phyloP scores from a whole-genome alignment of 192 early-diverging fungal genomes.

The Anaeromyces robustus region DNA sequence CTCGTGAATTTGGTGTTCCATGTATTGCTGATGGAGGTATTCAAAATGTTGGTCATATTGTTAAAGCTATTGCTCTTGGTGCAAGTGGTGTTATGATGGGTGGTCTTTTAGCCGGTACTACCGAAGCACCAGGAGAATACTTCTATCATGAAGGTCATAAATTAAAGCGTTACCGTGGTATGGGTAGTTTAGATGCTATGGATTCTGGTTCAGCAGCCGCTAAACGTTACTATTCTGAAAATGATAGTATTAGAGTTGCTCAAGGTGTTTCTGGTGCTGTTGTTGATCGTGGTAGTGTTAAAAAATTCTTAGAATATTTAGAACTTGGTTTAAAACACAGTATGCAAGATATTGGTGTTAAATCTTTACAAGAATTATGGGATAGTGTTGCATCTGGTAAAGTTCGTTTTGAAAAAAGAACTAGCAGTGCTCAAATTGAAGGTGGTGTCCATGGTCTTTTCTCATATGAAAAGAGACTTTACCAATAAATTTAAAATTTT shows the following conservation, averaged over 20 bases:
- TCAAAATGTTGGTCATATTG: slow-evolving; percentile 90
- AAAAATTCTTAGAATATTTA: slow-evolving; percentile 84
- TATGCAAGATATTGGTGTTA: slow-evolving; percentile 90
- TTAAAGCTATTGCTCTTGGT: slow-evolving; percentile 87
- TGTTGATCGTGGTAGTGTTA: slow-evolving; percentile 91
- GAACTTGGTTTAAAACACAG: slow-evolving; percentile 89
- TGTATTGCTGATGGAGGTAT: slow-evolving; percentile 96
- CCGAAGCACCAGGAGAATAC: slow-evolving; percentile 94
- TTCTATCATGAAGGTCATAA: slow-evolving; percentile 95
- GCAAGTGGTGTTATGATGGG: slow-evolving; percentile 99
- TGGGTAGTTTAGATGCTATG: slow-evolving; percentile 98
- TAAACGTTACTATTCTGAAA: slow-evolving; percentile 84
- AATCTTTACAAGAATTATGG: slow-evolving; percentile 47
- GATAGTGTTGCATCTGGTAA: slow-evolving; percentile 45
- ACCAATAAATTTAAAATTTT: background rate
- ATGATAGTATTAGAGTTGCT: slow-evolving; percentile 94
- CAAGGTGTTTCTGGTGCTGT: slow-evolving; percentile 95
- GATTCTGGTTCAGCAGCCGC: slow-evolving; percentile 41
- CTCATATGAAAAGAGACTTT: slow-evolving; percentile 67
- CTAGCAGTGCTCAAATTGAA: slow-evolving; percentile 86
- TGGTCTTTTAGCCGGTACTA: slow-evolving; percentile 81
- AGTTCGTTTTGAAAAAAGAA: slow-evolving; percentile 88
- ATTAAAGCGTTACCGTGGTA: slow-evolving; percentile 97
- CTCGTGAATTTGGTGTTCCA: slow-evolving; percentile 83
- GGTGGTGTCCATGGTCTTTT: slow-evolving; percentile 88